Evolutionary conservation across 2,329 filamentous ascomycete species (phyloP).

Genomic region (Diaporthe vaccinii): DNA sequence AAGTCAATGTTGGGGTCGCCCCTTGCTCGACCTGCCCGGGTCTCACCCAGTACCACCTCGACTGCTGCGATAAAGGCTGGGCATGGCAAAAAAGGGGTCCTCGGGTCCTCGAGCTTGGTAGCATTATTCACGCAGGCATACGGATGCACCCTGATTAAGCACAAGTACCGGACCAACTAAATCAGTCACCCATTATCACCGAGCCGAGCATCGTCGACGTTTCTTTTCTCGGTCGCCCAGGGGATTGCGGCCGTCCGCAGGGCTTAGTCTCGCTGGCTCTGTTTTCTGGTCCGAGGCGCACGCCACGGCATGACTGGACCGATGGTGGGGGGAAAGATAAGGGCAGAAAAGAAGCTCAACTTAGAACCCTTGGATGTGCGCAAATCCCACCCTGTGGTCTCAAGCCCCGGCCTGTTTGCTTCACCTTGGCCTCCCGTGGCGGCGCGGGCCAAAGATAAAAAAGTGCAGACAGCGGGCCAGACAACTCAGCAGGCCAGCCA

Average conservation of each 20-base stretch:
- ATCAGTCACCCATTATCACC: not conserved
- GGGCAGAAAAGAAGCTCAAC: conserved; percentile 19
- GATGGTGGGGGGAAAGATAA: conserved; percentile 38
- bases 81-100: conserved; percentile 4
- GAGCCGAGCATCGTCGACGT: not conserved
- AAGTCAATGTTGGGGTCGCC: conserved; percentile 7
- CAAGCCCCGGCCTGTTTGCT: conserved; percentile 24
- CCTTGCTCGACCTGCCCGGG: conserved; percentile 10
- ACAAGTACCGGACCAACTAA: conserved; percentile 19
- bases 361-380: not conserved
- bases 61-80: not conserved
- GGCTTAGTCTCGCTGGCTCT: conserved; percentile 18
- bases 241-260: conserved; percentile 12
- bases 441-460: conserved; percentile 16
- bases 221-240: not conserved
- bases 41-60: conserved; percentile 22
- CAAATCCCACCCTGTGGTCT: conserved; percentile 31
- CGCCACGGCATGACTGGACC: conserved; percentile 30
- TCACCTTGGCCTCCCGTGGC: conserved; percentile 11
- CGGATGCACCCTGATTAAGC: conserved; percentile 8
- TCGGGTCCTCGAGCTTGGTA: not conserved
- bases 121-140: not conserved
- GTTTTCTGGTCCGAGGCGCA: not conserved
- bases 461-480: conserved; percentile 2
- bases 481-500: not conserved